A percentile compares a stretch with the other conserved stretches of the same genome.
phyloP scores from a whole-genome alignment of 2,329 filamentous ascomycete species.

The Fusarium palustre region DNA sequence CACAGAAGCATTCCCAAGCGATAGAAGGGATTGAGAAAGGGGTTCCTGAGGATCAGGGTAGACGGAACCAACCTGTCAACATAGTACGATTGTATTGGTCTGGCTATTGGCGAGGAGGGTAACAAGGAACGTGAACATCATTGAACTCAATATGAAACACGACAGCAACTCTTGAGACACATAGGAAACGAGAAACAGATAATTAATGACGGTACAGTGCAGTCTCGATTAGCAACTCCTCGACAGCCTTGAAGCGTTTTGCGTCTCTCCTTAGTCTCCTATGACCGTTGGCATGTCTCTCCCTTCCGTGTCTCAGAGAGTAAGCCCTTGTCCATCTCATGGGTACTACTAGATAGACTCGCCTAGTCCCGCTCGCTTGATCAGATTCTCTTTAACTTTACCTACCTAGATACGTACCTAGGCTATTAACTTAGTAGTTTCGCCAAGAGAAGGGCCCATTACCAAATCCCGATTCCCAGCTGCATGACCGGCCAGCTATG shows the following conservation, averaged over 20 bases:
- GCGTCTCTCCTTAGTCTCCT: constrained; percentile 2
- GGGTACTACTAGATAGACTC: constrained; percentile 22
- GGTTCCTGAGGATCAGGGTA: constrained; percentile 23
- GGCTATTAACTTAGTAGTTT: not conserved
- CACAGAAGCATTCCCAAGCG: not conserved
- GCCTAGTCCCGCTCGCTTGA: constrained; percentile 33
- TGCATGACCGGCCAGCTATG: constrained; percentile 10
- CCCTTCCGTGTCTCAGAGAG: constrained; percentile 32
- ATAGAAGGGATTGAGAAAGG: constrained; percentile 23
- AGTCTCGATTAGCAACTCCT: not conserved
- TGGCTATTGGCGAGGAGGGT: constrained; percentile 2
- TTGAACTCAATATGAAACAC: constrained; percentile 26
- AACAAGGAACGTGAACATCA: constrained; percentile 22
- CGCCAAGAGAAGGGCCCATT: constrained; percentile 17
- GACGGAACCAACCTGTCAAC: not conserved
- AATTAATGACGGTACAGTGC: not conserved
- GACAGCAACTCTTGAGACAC: constrained; percentile 25
- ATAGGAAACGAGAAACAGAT: constrained; percentile 4
- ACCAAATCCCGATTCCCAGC: constrained; percentile 10
- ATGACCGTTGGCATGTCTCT: constrained; percentile 36
- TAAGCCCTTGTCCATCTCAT: constrained; percentile 9
- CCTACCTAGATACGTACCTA: not conserved
- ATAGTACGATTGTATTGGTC: not conserved
- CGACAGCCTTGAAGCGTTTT: not conserved
- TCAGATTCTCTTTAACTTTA: constrained; percentile 18